A percentile compares a stretch with the other conserved stretches of the same genome.
phyloP scores from a whole-genome alignment of 768 basidiomycete species.

The Collybia sordida region DNA sequence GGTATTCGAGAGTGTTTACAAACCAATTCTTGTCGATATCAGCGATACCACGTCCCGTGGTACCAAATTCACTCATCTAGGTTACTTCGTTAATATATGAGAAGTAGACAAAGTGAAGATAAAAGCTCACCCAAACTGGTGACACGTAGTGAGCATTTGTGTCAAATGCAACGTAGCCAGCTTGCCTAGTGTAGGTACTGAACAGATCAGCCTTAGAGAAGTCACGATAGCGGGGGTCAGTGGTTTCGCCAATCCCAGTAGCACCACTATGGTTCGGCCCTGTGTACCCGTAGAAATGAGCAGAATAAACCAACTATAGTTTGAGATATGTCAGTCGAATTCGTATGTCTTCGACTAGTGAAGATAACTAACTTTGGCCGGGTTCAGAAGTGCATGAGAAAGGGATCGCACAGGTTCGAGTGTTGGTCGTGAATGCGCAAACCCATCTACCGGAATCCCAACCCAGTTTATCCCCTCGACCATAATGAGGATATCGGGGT shows the following conservation, averaged over 20 bases:
- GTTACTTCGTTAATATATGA: background rate
- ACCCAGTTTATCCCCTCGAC: constrained; percentile 16
- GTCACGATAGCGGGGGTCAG: constrained; percentile 13
- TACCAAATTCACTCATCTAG: constrained; percentile 15
- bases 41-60: constrained; percentile 11
- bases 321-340: background rate
- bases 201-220: constrained; percentile 10
- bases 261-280: constrained; percentile 14
- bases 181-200: constrained; percentile 8
- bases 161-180: constrained; percentile 14
- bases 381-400: constrained; percentile 10
- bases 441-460: constrained; percentile 13
- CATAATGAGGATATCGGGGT: constrained; percentile 14
- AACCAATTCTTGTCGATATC: constrained; percentile 8
- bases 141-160: constrained; percentile 13
- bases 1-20: constrained; percentile 11
- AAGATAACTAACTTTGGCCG: constrained; percentile 9
- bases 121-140: constrained; percentile 9
- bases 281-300: constrained; percentile 16
- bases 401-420: constrained; percentile 10
- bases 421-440: constrained; percentile 14
- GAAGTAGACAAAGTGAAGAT: background rate
- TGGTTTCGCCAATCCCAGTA: constrained; percentile 14
- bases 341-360: no score
- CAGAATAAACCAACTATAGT: constrained; percentile 11